Percentiles rank a stretch among this genome's conserved stretches.
These are phyloP conservation scores for Trichoderma koningii DNA, from an alignment of 2,329 filamentous ascomycete genomes.

Conservation along the genomic window DNA sequence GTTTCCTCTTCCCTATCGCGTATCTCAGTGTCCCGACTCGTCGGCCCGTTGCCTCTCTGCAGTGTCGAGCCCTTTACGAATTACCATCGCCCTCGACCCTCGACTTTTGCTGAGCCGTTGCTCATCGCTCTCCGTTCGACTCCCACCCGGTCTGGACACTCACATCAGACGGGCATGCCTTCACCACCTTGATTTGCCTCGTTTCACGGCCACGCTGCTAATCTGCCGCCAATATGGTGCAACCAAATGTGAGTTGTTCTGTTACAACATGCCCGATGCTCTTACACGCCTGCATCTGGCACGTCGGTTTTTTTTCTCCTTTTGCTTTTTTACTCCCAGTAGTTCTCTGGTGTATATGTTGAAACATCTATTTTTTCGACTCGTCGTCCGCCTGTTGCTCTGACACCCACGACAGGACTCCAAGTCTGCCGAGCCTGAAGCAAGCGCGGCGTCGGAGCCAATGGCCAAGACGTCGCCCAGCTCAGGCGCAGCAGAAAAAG, in stretches of 20 bases:
- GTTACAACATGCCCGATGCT: slow-evolving; percentile 21
- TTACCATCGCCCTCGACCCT: background rate
- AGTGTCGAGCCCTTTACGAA: background rate
- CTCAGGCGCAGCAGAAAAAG: slow-evolving; percentile 52
- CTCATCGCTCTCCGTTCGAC: slow-evolving; percentile 33
- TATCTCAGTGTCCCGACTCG: slow-evolving; percentile 28
- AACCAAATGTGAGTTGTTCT: slow-evolving; percentile 42
- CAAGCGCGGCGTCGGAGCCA: slow-evolving; percentile 40
- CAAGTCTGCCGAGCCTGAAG: slow-evolving; percentile 41
- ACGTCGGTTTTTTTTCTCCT: slow-evolving; percentile 2
- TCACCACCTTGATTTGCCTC: slow-evolving; percentile 35
- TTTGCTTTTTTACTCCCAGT: background rate
- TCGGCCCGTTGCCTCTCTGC: background rate
- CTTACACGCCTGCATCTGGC: slow-evolving; percentile 17
- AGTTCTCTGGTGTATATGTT: background rate
- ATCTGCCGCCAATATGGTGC: slow-evolving; percentile 43
- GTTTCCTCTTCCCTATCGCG: slow-evolving; percentile 31
- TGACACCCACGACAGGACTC: slow-evolving; percentile 38
- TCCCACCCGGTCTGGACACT: slow-evolving; percentile 7
- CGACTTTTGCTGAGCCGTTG: slow-evolving; percentile 13
- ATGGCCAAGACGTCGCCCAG: slow-evolving; percentile 52
- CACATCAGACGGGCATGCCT: slow-evolving; percentile 36
- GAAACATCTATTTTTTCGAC: background rate
- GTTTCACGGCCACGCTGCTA: slow-evolving; percentile 42
- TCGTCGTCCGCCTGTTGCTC: slow-evolving; percentile 30